phyloP scores from a whole-genome alignment of 2,329 filamentous ascomycete species.

The Calonectria naviculata region DNA sequence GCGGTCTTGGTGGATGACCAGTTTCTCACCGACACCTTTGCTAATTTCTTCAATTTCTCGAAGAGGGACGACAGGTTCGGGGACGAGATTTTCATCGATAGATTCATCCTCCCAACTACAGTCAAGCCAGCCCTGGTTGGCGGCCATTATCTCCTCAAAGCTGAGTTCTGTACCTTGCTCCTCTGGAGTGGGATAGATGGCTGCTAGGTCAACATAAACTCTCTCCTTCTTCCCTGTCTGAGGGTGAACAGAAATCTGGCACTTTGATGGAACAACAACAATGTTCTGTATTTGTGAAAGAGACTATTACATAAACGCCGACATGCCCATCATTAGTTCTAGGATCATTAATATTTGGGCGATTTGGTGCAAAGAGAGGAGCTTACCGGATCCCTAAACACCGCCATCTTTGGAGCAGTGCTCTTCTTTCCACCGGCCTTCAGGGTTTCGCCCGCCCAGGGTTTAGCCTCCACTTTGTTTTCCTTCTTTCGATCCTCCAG shows the following conservation, averaged over 20 bases:
- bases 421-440: conserved; percentile 87
- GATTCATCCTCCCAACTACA: conserved; percentile 64
- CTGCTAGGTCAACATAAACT: conserved; percentile 87
- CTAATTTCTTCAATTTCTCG: conserved; percentile 46
- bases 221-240: conserved; percentile 86
- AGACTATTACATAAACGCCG: conserved; percentile 64
- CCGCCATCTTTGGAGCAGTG: conserved; percentile 79
- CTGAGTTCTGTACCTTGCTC: conserved; percentile 81
- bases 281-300: conserved; percentile 72
- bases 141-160: conserved; percentile 92
- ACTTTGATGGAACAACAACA: conserved; percentile 75
- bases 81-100: conserved; percentile 47
- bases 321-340: conserved; percentile 86
- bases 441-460: conserved; percentile 92
- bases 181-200: conserved; percentile 83
- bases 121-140: conserved; percentile 76
- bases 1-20: conserved; percentile 40
- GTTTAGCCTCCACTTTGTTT: conserved; percentile 85
- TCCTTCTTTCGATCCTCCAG: conserved; percentile 93
- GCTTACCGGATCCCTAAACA: conserved; percentile 94
- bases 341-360: conserved; percentile 84
- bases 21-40: conserved; percentile 37
- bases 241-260: conserved; percentile 85
- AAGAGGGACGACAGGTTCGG: conserved; percentile 38
- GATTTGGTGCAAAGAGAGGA: conserved; percentile 49